Base-by-base conservation (phyloP, 495 filamentous ascomycete species). In the Xylaria venustula region DNA sequence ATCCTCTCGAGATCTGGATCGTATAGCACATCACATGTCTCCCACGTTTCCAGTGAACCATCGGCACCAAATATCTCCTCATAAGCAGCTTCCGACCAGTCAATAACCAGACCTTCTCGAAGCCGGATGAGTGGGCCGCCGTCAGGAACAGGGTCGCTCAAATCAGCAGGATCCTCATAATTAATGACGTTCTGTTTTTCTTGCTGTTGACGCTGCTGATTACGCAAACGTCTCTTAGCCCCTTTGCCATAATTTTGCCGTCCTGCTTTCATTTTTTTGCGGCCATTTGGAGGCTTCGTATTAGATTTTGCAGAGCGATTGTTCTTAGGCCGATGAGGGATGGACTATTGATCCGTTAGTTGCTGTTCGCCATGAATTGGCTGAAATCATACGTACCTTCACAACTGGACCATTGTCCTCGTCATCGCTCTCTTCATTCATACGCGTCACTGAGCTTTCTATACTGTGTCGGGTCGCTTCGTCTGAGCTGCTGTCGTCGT, bases 71-170 rank as follows among this genome's bases (percentile, higher is more conserved):
- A 98, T 8, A 97, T 76, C 1, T 75, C 73, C 34, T 95, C 85
- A 58, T 83, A 86, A 8, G 81, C 88, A 3, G 84, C 71, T 2
- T 83, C 73, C 34, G 72, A 83, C 91, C 92, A 98, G 63, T 97
- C 92, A 34, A 97, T 80, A 2, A 98, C 75, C 54, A 98, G 84
- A 9, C 82, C 90, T 69, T 98, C 94, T 44, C 88, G 87, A 19
- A 90, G 80, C 36, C 85, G 81, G 49, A 97, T 77, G 19, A 96
- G 77, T 0, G 87, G 84, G n/a, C 81, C 83, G 14, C 81, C 78
- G 47, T 87, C 78, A 1, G 69, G 64, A 26, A 54, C 26, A 22
- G 56, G 34, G 32, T 61, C 58, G 15, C 37, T 40, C 14, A 60
- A n/a, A 15, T 67, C 69, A 15, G 37, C 46, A 34, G 64, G 22